phyloP scores from a whole-genome alignment of 2,329 filamentous ascomycete genomes.

The Acarospora socialis region DNA sequence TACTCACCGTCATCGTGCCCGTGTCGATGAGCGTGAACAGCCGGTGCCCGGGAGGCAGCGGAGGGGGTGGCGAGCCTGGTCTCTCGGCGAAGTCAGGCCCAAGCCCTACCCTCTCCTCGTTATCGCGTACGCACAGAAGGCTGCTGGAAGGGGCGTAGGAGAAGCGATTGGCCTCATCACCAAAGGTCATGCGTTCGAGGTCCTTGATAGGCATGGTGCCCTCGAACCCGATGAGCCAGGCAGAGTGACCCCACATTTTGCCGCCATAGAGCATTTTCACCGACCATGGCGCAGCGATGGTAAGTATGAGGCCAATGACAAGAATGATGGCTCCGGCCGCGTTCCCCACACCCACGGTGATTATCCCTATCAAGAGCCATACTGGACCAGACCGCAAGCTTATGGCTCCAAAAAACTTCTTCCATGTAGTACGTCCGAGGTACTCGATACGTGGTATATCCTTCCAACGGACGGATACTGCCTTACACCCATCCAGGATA shows the following conservation, averaged over 20 bases:
- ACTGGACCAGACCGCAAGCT: slow-evolving; percentile 2
- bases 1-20: slow-evolving; percentile 19
- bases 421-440: slow-evolving; percentile 4
- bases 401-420: slow-evolving; percentile 1
- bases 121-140: too few relatives aligned
- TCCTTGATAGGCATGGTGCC: slow-evolving; percentile 6
- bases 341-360: background rate
- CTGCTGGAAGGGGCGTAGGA: too few relatives aligned
- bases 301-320: background rate
- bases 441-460: slow-evolving; percentile 17
- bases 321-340: slow-evolving; percentile 2
- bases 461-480: slow-evolving; percentile 22
- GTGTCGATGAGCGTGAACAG: slow-evolving; percentile 23
- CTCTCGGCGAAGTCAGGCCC: too few relatives aligned
- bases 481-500: slow-evolving; percentile 20
- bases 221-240: slow-evolving; percentile 8
- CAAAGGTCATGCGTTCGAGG: slow-evolving; percentile 7
- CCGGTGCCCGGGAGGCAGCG: slow-evolving; percentile 13
- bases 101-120: too few relatives aligned
- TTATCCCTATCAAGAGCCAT: background rate
- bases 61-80: too few relatives aligned
- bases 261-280: slow-evolving; percentile 7
- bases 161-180: slow-evolving; percentile 2
- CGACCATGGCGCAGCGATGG: slow-evolving; percentile 4
- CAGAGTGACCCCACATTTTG: slow-evolving; percentile 6